Evolutionary conservation across 495 filamentous ascomycete genomes (phyloP), one percentile per base, ranked within the genome.

Genomic region (Xylaria grammica): DNA sequence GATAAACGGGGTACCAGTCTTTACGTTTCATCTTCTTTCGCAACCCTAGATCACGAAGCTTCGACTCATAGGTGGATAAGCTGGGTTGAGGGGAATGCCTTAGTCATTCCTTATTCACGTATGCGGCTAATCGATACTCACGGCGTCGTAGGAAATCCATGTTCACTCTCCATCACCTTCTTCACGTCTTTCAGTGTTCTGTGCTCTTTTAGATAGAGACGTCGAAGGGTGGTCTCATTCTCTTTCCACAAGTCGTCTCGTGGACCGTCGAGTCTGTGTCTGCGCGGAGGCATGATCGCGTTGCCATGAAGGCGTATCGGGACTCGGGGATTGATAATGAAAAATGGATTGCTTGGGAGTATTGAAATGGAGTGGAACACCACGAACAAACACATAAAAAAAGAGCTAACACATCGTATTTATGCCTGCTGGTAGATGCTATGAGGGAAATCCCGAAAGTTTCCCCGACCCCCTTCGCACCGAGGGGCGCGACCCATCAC

Each of bases 11-110:
- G 32, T 22, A 1, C 51, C 51, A 40, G 13, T 54, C 51, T 13
- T 20, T 24, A 7, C 17, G 20, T 13, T 26, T 54, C 32, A 54
- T 24, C 22, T 54, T 54, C 51, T 54, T 54, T 17, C 51, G 32
- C 8, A 54, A 24, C 2, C 51, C 32, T 22, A 54, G 10, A 24
- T 22, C 10, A 19, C 51, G 51, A 7, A 54, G 32, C 30, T 26
- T 54, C 36, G 51, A 54, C 24, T 54, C 51, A 17, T 38, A 54
- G 20, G 32, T 54, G 10, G 32, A 54, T 19, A 29, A 19, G n/a
- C 50, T 53, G 29, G 15, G 29, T 32, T 4, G 4, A n/a, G 4
- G 3, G 17, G 9, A 3, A 44, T 19, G 8, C 17, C 5, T 10
- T n/a, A 10, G 40, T 13, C 17, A 44, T 44, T 13, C 9, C 11